A percentile compares a stretch with the other conserved stretches of the same genome.
phyloP scores from a whole-genome alignment of 768 basidiomycete genomes.

The Amanita rubescens region DNA sequence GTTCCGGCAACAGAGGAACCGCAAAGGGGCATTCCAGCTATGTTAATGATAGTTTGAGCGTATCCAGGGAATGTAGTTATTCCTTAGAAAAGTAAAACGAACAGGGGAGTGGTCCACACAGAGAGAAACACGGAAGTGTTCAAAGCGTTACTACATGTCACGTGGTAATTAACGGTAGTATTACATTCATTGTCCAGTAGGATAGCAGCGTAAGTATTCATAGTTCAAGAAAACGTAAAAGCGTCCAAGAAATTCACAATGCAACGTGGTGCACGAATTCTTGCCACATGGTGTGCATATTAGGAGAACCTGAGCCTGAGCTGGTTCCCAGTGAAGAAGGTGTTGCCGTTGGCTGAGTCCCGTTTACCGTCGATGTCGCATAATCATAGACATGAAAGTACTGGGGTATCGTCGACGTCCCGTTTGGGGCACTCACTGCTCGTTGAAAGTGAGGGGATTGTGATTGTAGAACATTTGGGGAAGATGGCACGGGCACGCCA shows the following conservation, averaged over 20 bases:
- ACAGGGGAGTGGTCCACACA: neutral
- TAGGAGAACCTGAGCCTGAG: conserved; percentile 49
- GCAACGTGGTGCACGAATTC: conserved; percentile 48
- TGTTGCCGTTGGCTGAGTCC: conserved; percentile 20
- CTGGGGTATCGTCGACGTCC: conserved; percentile 38
- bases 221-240: neutral
- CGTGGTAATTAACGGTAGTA: neutral
- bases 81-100: too few species aligned
- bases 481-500: too few species aligned
- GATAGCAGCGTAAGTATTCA: neutral
- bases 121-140: too few species aligned
- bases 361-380: conserved; percentile 26
- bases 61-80: neutral
- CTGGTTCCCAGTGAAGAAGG: conserved; percentile 19
- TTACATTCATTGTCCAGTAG: neutral
- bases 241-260: conserved; percentile 15
- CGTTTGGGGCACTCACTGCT: neutral
- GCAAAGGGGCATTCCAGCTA: conserved; percentile 43
- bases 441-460: neutral
- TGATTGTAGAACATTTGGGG: conserved; percentile 4
- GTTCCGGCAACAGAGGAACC: conserved; percentile 42
- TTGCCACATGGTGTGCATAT: conserved; percentile 57
- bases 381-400: conserved; percentile 79
- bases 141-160: neutral
- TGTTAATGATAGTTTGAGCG: neutral